These are phyloP conservation scores for Aspergillus ruber DNA, from an alignment of 2,329 filamentous ascomycete species.

Conservation along the genomic window DNA sequence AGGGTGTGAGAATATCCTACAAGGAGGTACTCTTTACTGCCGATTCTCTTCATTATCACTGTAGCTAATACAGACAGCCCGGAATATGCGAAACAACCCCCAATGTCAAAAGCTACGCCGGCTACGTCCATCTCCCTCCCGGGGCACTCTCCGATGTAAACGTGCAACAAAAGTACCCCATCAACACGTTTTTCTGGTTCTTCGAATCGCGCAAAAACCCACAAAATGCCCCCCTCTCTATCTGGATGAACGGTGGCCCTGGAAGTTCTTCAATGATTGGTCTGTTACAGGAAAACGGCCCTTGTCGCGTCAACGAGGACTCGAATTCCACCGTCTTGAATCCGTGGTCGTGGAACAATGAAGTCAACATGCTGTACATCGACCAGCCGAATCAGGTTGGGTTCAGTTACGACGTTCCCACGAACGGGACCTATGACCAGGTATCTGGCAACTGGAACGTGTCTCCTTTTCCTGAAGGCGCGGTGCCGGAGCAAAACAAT, in stretches of 20 bases:
- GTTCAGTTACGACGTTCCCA: slow-evolving; percentile 47
- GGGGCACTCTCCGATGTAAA: slow-evolving; percentile 34
- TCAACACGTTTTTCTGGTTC: slow-evolving; percentile 63
- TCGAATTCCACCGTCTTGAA: slow-evolving; percentile 49
- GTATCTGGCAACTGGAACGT: slow-evolving; percentile 19
- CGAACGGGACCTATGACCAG: slow-evolving; percentile 35
- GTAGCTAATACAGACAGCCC: slow-evolving; percentile 20
- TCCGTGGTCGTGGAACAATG: slow-evolving; percentile 58
- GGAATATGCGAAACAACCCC: slow-evolving; percentile 53
- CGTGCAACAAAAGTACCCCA: slow-evolving; percentile 47
- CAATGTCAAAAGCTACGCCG: slow-evolving; percentile 52
- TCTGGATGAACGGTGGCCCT: slow-evolving; percentile 59
- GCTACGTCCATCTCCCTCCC: slow-evolving; percentile 53
- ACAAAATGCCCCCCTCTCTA: slow-evolving; percentile 49
- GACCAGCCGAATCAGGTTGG: slow-evolving; percentile 59
- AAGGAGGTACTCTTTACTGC: slow-evolving; percentile 32
- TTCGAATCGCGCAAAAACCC: slow-evolving; percentile 52
- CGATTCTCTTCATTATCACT: too few relatives aligned
- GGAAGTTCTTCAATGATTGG: slow-evolving; percentile 55
- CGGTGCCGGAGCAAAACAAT: slow-evolving; percentile 42
- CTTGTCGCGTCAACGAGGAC: slow-evolving; percentile 48
- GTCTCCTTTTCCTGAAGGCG: slow-evolving; percentile 18
- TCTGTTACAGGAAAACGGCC: slow-evolving; percentile 46
- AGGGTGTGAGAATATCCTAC: slow-evolving; percentile 41
- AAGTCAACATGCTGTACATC: slow-evolving; percentile 63